A percentile compares a stretch with the other conserved stretches of the same genome.
These are phyloP conservation scores for Sistotremastrum suecicum DNA, from an alignment of 768 basidiomycete species.

Conservation along the genomic window DNA sequence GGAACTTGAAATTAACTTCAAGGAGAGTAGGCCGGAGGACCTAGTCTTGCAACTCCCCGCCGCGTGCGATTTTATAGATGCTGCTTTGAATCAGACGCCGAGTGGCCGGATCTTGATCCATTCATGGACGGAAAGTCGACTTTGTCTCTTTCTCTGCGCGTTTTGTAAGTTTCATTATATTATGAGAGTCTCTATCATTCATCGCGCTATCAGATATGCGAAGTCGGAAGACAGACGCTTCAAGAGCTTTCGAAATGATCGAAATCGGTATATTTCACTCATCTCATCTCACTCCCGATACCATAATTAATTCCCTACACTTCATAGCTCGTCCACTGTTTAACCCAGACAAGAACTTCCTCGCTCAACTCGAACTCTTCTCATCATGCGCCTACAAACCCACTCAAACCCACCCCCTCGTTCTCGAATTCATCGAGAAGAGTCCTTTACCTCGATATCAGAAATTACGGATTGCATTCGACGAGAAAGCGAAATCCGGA, in stretches of 20 bases:
- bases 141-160: conserved; percentile 38
- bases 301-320: too few species aligned
- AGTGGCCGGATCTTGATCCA: conserved; percentile 40
- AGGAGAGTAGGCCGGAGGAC: conserved; percentile 22
- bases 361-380: conserved; percentile 32
- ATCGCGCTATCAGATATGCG: too few species aligned
- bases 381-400: conserved; percentile 27
- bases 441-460: too few species aligned
- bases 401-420: conserved; percentile 23
- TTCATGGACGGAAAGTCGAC: conserved; percentile 37
- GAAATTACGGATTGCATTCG: too few species aligned
- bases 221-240: too few species aligned
- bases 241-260: conserved; percentile 22
- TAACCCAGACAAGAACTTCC: conserved; percentile 32
- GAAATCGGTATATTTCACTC: conserved; percentile 23
- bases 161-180: conserved; percentile 25
- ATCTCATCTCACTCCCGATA: neutral
- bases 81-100: conserved; percentile 18
- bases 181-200: too few species aligned
- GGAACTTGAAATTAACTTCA: conserved; percentile 29
- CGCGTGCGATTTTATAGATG: conserved; percentile 30
- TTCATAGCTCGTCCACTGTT: conserved; percentile 37
- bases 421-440: conserved; percentile 6
- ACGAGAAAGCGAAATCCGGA: too few species aligned
- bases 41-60: conserved; percentile 32